Percentiles rank a stretch among this genome's conserved stretches.
These are phyloP conservation scores for Haplosporangium sp. DNA, from an alignment of 371 early-diverging fungal genomes.

Conservation along the genomic window DNA sequence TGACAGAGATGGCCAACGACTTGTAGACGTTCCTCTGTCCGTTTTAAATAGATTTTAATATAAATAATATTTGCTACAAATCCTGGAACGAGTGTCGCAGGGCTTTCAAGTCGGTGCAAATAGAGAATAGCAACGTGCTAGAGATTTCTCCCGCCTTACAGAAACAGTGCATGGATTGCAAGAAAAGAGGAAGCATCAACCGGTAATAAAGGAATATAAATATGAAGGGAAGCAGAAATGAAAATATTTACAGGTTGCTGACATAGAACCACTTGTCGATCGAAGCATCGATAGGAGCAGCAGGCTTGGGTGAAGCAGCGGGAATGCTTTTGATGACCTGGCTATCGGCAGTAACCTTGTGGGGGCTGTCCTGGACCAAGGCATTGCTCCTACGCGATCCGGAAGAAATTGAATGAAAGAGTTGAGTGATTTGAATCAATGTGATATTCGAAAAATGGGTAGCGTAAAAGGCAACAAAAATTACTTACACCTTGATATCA, in stretches of 20 bases:
- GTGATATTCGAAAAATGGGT: not conserved
- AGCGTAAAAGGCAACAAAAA: not conserved
- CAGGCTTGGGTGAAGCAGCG: conserved; percentile 64
- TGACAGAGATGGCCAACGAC: conserved; percentile 31
- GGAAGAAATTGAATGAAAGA: conserved; percentile 8
- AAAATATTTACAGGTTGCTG: conserved; percentile 71
- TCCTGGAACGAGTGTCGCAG: not conserved
- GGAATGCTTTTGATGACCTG: conserved; percentile 72
- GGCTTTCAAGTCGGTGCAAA: no score
- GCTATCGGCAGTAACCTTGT: conserved; percentile 69
- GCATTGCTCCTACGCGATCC: conserved; percentile 67
- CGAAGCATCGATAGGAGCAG: conserved; percentile 75
- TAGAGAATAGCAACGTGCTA: no score
- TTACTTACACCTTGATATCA: conserved; percentile 73
- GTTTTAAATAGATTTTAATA: not conserved
- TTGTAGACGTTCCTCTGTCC: conserved; percentile 3
- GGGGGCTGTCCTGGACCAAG: conserved; percentile 78
- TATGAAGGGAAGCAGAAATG: not conserved
- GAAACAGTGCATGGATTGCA: no score
- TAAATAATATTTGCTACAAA: not conserved
- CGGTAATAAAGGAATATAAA: no score
- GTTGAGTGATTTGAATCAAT: not conserved
- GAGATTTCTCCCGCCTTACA: no score
- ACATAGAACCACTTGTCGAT: conserved; percentile 99
- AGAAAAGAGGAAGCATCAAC: no score